phyloP scores from a whole-genome alignment of 768 basidiomycete species.

The Tulasnella sp. region DNA sequence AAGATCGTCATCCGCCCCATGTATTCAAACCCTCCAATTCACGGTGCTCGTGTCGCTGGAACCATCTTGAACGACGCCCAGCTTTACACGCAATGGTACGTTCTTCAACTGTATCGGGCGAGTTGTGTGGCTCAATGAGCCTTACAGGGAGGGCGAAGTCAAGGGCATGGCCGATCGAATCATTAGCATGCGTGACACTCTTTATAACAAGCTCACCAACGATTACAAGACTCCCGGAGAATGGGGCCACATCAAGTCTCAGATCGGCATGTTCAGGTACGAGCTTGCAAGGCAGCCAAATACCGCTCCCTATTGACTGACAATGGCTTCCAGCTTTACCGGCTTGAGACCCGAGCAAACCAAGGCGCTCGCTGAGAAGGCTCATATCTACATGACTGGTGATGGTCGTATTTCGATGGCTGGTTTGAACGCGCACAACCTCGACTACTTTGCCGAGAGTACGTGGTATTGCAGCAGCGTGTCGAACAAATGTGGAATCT shows the following conservation, averaged over 20 bases:
- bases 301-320: not conserved
- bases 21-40: constrained; percentile 95
- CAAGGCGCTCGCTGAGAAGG: constrained; percentile 73
- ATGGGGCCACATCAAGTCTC: constrained; percentile 91
- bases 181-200: constrained; percentile 80
- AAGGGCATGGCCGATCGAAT: constrained; percentile 94
- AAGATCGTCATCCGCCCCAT: constrained; percentile 93
- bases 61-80: constrained; percentile 67
- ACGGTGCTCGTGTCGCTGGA: constrained; percentile 80
- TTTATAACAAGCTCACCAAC: constrained; percentile 69
- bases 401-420: constrained; percentile 95
- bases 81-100: constrained; percentile 70
- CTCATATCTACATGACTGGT: constrained; percentile 89
- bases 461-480: constrained; percentile 40
- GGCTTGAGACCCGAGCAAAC: constrained; percentile 74
- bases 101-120: not conserved
- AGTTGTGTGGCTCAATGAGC: not conserved
- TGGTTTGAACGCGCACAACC: constrained; percentile 73
- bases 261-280: constrained; percentile 97
- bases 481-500: not conserved
- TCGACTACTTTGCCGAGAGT: constrained; percentile 83
- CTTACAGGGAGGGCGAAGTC: constrained; percentile 72
- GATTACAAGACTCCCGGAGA: constrained; percentile 84
- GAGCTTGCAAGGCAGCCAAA: constrained; percentile 17
- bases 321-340: constrained; percentile 54